Conservation (phyloP, 2,329 filamentous ascomycete species). For the Ophiostoma angusticollis region DNA sequence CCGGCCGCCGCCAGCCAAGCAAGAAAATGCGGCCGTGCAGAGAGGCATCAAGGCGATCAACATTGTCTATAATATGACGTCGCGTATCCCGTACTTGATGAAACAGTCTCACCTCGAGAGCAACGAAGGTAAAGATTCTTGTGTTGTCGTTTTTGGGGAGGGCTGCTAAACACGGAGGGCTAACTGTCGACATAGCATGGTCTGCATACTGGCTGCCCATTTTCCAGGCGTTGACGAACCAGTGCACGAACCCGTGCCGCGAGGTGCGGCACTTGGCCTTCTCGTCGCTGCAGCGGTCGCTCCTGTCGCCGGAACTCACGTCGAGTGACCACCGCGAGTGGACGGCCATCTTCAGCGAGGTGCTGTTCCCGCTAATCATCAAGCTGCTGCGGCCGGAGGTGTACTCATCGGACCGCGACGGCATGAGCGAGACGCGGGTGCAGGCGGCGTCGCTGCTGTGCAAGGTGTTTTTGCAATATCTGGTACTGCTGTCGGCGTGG, state of each 20-base stretch:
- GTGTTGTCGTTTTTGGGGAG: too few species aligned
- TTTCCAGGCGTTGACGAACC: slow-evolving; percentile 73
- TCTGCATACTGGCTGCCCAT: slow-evolving; percentile 96
- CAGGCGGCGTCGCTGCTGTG: slow-evolving; percentile 83
- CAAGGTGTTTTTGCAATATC: slow-evolving; percentile 91
- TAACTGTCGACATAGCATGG: slow-evolving; percentile 57
- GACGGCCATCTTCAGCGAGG: slow-evolving; percentile 88
- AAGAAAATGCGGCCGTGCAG: slow-evolving; percentile 52
- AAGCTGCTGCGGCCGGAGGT: slow-evolving; percentile 87
- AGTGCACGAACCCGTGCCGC: slow-evolving; percentile 89
- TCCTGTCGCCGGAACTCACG: slow-evolving; percentile 74
- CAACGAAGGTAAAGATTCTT: slow-evolving; percentile 54
- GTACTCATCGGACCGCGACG: slow-evolving; percentile 76
- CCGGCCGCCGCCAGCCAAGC: slow-evolving; percentile 36
- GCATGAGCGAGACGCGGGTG: slow-evolving; percentile 92
- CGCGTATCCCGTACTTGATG: slow-evolving; percentile 74
- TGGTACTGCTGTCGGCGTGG: slow-evolving; percentile 72
- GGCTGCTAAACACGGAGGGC: not conserved
- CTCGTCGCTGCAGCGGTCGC: slow-evolving; percentile 67
- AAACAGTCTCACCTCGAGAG: slow-evolving; percentile 84
- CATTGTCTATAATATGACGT: slow-evolving; percentile 70
- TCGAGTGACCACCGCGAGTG: slow-evolving; percentile 80
- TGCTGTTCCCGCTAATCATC: slow-evolving; percentile 82
- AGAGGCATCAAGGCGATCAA: slow-evolving; percentile 71
- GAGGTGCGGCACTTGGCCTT: slow-evolving; percentile 87